Evolutionary conservation across 2,329 filamentous ascomycete species (phyloP).

Genomic region (Fusarium sp.): DNA sequence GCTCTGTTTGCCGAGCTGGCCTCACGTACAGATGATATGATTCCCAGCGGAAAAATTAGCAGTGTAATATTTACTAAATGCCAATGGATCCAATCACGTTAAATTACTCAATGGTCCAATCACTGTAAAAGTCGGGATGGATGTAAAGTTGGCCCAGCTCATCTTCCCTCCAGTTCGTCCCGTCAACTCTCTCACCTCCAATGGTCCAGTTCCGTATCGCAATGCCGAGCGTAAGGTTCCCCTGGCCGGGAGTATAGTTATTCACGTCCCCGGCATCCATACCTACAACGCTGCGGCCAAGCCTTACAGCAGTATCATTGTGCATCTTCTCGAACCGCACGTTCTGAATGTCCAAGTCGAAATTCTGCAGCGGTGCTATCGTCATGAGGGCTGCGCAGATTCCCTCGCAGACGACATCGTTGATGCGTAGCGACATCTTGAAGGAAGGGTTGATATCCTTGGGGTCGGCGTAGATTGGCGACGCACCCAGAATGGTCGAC

Average conservation of each 20-base stretch:
- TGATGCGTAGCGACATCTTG: too few relatives aligned
- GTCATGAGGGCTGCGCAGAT: too few relatives aligned
- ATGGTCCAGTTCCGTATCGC: neutral
- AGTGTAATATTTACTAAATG: too few relatives aligned
- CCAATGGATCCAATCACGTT: too few relatives aligned
- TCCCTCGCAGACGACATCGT: too few relatives aligned
- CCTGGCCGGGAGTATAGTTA: neutral
- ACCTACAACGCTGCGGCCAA: neutral
- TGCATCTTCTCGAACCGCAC: neutral
- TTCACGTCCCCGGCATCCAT: neutral
- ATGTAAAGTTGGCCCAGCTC: neutral
- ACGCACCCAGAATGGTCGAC: neutral
- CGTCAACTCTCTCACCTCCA: slow-evolving; percentile 9
- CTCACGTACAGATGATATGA: too few relatives aligned
- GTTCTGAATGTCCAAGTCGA: neutral
- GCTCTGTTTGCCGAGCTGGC: too few relatives aligned
- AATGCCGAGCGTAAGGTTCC: neutral
- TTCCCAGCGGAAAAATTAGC: too few relatives aligned
- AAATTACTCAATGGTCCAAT: neutral
- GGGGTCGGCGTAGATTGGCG: too few relatives aligned
- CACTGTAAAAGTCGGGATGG: neutral
- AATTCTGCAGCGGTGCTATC: neutral
- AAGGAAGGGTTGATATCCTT: too few relatives aligned
- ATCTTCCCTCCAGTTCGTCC: neutral
- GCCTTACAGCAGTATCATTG: neutral